Conservation (phyloP, 495 filamentous ascomycete species). For the Neurospora sp. region DNA sequence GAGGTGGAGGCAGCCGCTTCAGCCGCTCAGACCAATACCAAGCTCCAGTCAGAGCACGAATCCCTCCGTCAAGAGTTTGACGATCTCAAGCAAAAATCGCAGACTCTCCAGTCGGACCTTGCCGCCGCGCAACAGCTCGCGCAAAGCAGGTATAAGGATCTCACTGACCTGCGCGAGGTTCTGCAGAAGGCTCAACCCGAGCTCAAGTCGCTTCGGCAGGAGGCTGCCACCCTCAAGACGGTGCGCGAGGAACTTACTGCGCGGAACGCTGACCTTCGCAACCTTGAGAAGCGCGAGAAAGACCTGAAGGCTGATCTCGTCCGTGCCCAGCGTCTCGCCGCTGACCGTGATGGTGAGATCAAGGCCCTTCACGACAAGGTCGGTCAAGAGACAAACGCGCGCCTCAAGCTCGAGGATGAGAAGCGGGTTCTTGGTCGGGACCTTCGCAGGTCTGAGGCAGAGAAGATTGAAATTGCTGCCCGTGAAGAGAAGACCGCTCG, state of each 20-base stretch:
- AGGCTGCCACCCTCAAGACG: slow-evolving; percentile 60
- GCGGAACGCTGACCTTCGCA: slow-evolving; percentile 58
- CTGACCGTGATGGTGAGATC: slow-evolving; percentile 68
- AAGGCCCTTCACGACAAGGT: slow-evolving; percentile 65
- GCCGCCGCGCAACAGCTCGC: slow-evolving; percentile 79
- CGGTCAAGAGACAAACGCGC: slow-evolving; percentile 59
- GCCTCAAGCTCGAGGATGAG: slow-evolving; percentile 67
- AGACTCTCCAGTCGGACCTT: slow-evolving; percentile 70
- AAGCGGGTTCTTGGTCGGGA: slow-evolving; percentile 61
- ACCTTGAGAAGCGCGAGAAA: slow-evolving; percentile 68
- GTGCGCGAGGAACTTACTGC: slow-evolving; percentile 61
- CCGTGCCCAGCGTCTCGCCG: slow-evolving; percentile 53
- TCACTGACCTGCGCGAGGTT: slow-evolving; percentile 66
- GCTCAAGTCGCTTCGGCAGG: slow-evolving; percentile 60
- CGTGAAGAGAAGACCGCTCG: slow-evolving; percentile 53
- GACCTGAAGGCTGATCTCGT: slow-evolving; percentile 67
- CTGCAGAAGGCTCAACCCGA: slow-evolving; percentile 83
- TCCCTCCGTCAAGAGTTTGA: slow-evolving; percentile 63
- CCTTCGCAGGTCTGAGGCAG: slow-evolving; percentile 61
- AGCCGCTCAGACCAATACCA: slow-evolving; percentile 25
- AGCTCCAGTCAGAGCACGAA: slow-evolving; percentile 49
- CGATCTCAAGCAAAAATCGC: slow-evolving; percentile 56
- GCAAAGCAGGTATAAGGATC: slow-evolving; percentile 74
- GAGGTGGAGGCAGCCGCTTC: slow-evolving; percentile 38
- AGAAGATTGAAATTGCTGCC: slow-evolving; percentile 67